Percentiles rank a stretch among this genome's conserved stretches.
Evolutionary conservation across 1,139 yeast species (phyloP).

Genomic region (Debaryomycetaceae sp.): DNA sequence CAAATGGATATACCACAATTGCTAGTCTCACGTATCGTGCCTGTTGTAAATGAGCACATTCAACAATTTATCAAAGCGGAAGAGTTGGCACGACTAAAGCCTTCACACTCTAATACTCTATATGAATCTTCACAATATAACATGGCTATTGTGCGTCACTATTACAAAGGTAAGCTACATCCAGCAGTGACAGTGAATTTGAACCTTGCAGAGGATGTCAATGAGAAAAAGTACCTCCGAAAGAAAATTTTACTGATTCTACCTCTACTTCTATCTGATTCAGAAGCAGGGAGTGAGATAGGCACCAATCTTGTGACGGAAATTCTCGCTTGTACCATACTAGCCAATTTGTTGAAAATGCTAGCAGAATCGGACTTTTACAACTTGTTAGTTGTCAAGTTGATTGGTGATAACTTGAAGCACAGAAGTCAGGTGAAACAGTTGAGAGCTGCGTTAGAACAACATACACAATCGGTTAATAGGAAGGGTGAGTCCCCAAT

Average conservation of each 20-base stretch:
- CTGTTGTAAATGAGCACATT: constrained; percentile 66
- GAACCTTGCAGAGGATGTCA: constrained; percentile 35
- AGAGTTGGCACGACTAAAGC: constrained; percentile 27
- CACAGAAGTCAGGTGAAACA: constrained; percentile 76
- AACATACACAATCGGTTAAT: constrained; percentile 42
- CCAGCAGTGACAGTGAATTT: constrained; percentile 51
- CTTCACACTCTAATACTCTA: constrained; percentile 9
- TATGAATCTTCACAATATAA: constrained; percentile 48
- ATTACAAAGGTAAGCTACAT: constrained; percentile 57
- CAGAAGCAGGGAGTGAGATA: constrained; percentile 50
- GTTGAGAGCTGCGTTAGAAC: constrained; percentile 65
- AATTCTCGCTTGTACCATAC: constrained; percentile 49
- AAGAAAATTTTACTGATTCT: constrained; percentile 40
- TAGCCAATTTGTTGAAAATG: constrained; percentile 50
- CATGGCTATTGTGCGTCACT: constrained; percentile 57
- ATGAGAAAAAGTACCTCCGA: constrained; percentile 53
- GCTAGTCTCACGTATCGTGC: constrained; percentile 56
- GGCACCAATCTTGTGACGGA: constrained; percentile 57
- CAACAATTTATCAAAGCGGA: constrained; percentile 53
- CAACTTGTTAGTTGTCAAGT: constrained; percentile 60
- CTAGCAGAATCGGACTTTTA: constrained; percentile 74
- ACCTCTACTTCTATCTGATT: constrained; percentile 46
- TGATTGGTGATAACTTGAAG: constrained; percentile 63
- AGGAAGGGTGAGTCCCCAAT: not conserved
- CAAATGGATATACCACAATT: constrained; percentile 54